A percentile compares a stretch with the other conserved stretches of the same genome.
These are phyloP conservation scores for Kwoniella shandongensis DNA, from an alignment of 768 basidiomycete species.

Conservation along the genomic window DNA sequence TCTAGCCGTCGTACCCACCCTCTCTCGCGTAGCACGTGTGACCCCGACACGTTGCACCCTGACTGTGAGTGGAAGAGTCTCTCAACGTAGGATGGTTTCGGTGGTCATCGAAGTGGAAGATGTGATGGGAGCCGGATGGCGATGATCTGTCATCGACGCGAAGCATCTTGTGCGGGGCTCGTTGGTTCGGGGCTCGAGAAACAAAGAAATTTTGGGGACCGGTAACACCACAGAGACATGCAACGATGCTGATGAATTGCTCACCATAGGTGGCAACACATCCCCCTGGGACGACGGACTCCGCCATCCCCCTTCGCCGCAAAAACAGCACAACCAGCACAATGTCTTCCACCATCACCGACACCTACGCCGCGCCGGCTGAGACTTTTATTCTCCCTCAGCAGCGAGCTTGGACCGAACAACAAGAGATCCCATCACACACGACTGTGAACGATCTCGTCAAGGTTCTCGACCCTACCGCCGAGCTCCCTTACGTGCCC, in stretches of 20 bases:
- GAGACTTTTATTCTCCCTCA: constrained; percentile 13
- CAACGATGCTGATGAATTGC: constrained; percentile 5
- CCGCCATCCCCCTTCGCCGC: background rate
- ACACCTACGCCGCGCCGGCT: constrained; percentile 11
- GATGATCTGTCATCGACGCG: no score
- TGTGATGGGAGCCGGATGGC: no score
- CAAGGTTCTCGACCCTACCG: constrained; percentile 37
- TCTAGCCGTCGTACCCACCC: constrained; percentile 40
- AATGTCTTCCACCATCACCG: constrained; percentile 19
- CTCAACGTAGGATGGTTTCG: background rate
- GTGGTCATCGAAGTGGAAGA: background rate
- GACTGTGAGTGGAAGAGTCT: constrained; percentile 31
- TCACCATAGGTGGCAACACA: constrained; percentile 16
- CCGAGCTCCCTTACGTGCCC: constrained; percentile 27
- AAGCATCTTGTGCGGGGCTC: no score
- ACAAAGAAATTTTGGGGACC: no score
- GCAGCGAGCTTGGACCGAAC: constrained; percentile 13
- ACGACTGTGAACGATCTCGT: constrained; percentile 31
- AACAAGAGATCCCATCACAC: constrained; percentile 2
- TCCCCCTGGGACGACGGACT: constrained; percentile 24
- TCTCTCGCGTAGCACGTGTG: constrained; percentile 41
- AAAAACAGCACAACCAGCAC: background rate
- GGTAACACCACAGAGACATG: no score
- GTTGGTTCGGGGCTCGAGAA: no score
- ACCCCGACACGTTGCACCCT: constrained; percentile 33